Conservation (phyloP, 495 filamentous ascomycete species). For the Penicillium tannophilum region DNA sequence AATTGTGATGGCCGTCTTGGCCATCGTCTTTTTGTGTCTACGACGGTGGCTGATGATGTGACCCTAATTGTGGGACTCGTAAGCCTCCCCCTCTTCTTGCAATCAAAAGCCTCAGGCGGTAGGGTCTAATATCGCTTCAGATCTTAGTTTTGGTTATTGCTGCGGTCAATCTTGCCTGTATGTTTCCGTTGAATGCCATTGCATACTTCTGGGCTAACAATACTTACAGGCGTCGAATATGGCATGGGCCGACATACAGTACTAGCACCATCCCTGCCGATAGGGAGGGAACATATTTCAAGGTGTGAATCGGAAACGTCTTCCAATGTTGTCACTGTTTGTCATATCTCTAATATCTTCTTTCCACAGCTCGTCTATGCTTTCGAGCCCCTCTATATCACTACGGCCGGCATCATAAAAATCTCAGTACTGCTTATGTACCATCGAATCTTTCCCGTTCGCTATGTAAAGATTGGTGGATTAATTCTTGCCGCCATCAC, state of each 20-base stretch:
- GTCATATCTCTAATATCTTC: not conserved
- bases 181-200: not conserved
- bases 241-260: slow-evolving; percentile 6
- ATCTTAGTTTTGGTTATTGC: not conserved
- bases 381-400: slow-evolving; percentile 4
- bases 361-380: slow-evolving; percentile 1
- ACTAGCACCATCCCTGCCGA: not conserved
- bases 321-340: not conserved
- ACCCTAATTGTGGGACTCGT: slow-evolving; percentile 5
- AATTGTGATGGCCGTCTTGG: not conserved
- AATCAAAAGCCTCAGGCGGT: not conserved
- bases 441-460: slow-evolving; percentile 44
- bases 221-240: slow-evolving; percentile 4
- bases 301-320: not conserved
- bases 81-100: not conserved
- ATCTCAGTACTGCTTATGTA: slow-evolving; percentile 46
- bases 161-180: slow-evolving; percentile 2
- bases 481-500: slow-evolving; percentile 42
- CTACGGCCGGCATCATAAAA: slow-evolving; percentile 19
- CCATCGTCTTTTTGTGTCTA: not conserved
- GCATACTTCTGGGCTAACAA: not conserved
- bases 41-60: not conserved
- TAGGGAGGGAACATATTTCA: not conserved
- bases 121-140: not conserved
- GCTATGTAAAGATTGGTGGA: slow-evolving; percentile 37